phyloP scores from a whole-genome alignment of 164 flowering plant genomes.

The Paratinospora sagittata region DNA sequence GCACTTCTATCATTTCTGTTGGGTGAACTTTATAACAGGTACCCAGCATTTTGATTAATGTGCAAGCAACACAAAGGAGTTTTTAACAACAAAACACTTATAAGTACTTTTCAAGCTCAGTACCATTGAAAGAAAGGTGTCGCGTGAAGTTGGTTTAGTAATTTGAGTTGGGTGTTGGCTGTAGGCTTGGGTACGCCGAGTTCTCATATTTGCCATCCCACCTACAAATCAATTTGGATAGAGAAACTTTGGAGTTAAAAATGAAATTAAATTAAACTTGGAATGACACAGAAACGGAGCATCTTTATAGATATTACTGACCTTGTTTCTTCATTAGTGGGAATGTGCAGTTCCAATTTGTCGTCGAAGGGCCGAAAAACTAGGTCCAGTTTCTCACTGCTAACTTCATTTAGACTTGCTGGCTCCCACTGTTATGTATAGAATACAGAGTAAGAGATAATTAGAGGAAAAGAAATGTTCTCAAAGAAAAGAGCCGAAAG shows the following conservation, averaged over 20 bases:
- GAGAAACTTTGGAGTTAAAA: neutral
- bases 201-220: slow-evolving; percentile 77
- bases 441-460: neutral
- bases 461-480: neutral
- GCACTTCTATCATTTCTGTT: neutral
- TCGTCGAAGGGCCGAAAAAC: slow-evolving; percentile 58
- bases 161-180: slow-evolving; percentile 4
- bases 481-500: neutral
- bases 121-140: neutral
- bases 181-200: slow-evolving; percentile 33
- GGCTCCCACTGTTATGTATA: slow-evolving; percentile 60
- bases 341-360: slow-evolving; percentile 65
- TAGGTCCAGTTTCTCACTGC: slow-evolving; percentile 41
- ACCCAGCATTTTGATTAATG: neutral
- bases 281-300: neutral
- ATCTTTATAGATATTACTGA: slow-evolving; percentile 16
- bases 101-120: neutral
- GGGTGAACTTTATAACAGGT: too few species aligned
- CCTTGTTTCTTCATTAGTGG: slow-evolving; percentile 59
- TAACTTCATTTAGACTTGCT: slow-evolving; percentile 44
- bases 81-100: too few species aligned
- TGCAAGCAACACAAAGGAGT: neutral
- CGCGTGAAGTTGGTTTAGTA: neutral
- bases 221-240: slow-evolving; percentile 27
- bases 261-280: neutral